These are phyloP conservation scores for Dalbergia oliveri DNA, from an alignment of 306 rosid species.

Conservation along the genomic window DNA sequence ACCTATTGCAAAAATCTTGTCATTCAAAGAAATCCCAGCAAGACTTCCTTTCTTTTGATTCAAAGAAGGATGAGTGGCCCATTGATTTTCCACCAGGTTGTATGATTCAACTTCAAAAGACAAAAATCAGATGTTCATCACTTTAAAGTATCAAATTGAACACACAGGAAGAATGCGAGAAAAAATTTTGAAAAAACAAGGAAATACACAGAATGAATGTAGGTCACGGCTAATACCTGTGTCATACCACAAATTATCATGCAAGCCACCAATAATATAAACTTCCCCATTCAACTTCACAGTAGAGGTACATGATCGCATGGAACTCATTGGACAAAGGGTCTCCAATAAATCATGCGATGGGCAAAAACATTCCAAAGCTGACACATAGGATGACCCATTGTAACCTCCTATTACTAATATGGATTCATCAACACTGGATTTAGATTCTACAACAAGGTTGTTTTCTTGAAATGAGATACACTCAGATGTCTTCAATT, in stretches of 20 bases:
- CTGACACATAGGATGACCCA: constrained; percentile 48
- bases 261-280: constrained; percentile 55
- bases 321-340: constrained; percentile 52
- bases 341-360: constrained; percentile 44
- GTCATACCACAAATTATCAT: constrained; percentile 46
- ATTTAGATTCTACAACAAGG: constrained; percentile 2
- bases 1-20: constrained; percentile 60
- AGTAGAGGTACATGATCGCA: constrained; percentile 45
- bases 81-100: constrained; percentile 45
- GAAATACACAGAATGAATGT: neutral
- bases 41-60: constrained; percentile 51
- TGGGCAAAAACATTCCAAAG: constrained; percentile 50
- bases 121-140: constrained; percentile 15
- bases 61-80: constrained; percentile 54
- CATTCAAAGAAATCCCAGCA: constrained; percentile 55
- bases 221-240: constrained; percentile 46
- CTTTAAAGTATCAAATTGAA: constrained; percentile 12
- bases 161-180: neutral
- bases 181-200: neutral
- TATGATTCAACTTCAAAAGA: constrained; percentile 60
- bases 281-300: constrained; percentile 53
- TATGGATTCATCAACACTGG: constrained; percentile 45
- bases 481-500: constrained; percentile 36
- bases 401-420: constrained; percentile 60
- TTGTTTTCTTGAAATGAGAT: constrained; percentile 21